Conservation (phyloP, 495 filamentous ascomycete genomes). For the Aspergillus taichungensis region DNA sequence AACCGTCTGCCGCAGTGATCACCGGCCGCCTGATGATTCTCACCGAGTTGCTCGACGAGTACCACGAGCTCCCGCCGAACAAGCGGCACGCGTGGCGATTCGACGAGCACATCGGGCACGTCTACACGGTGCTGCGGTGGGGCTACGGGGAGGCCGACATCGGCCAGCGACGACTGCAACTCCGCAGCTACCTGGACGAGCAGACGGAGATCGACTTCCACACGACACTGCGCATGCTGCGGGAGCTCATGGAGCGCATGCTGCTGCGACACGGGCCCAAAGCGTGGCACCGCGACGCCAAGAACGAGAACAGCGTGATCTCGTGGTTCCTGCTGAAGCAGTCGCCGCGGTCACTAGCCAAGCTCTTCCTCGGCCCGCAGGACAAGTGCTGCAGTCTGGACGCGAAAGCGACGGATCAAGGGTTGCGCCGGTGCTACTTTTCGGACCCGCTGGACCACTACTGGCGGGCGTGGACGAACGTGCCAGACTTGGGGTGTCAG, state of each 20-base stretch:
- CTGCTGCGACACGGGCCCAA: constrained; percentile 24
- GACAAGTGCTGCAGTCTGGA: constrained; percentile 21
- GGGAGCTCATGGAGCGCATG: constrained; percentile 21
- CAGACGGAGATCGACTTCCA: constrained; percentile 22
- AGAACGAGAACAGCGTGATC: constrained; percentile 20
- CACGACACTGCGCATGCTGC: constrained; percentile 22
- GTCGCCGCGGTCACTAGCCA: constrained; percentile 15
- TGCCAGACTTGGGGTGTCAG: constrained; percentile 15
- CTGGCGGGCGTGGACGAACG: constrained; percentile 21
- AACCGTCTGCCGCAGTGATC: constrained; percentile 4
- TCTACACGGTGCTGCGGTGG: constrained; percentile 17
- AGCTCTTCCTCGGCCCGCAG: constrained; percentile 17
- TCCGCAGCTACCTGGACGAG: constrained; percentile 16
- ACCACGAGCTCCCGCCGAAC: constrained; percentile 10
- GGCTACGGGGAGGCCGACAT: constrained; percentile 19
- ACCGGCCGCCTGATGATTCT: constrained; percentile 10
- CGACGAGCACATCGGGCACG: constrained; percentile 13
- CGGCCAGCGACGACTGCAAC: constrained; percentile 14
- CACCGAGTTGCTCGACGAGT: constrained; percentile 14
- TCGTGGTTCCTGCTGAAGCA: constrained; percentile 25
- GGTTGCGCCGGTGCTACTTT: constrained; percentile 12
- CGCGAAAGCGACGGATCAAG: constrained; percentile 8
- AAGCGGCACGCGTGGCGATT: constrained; percentile 7
- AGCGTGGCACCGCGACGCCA: constrained; percentile 18
- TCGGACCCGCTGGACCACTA: constrained; percentile 23